These are phyloP conservation scores for Penstemon barbatus DNA, from an alignment of 257 asterid species.

Conservation along the genomic window DNA sequence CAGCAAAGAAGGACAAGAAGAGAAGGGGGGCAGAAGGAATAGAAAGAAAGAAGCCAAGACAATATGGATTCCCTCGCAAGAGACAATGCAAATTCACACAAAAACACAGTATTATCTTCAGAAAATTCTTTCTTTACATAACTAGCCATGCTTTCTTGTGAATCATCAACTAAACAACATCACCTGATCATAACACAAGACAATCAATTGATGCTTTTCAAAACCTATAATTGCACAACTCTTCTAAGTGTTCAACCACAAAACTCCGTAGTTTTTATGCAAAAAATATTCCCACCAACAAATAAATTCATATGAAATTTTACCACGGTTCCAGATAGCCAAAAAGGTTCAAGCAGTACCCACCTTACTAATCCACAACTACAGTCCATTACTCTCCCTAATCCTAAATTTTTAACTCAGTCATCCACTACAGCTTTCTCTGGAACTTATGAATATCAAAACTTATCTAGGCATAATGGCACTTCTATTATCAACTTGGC, in stretches of 20 bases:
- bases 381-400: neutral
- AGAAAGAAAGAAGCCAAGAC: neutral
- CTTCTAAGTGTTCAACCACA: neutral
- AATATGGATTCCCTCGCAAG: neutral
- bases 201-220: neutral
- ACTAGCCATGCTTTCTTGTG: neutral
- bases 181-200: constrained; percentile 4
- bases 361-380: neutral
- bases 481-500: neutral
- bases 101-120: neutral
- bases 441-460: neutral
- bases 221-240: neutral
- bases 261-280: neutral
- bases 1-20: neutral
- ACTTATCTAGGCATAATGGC: neutral
- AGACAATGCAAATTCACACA: neutral
- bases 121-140: neutral
- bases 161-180: constrained; percentile 1
- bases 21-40: neutral
- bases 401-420: neutral
- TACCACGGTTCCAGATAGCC: neutral
- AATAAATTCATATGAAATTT: neutral
- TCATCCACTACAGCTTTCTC: neutral
- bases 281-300: neutral
- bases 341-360: neutral